These are phyloP conservation scores for Phytophthora uliginosa DNA, from an alignment of 352 stramenopile genomes.

Conservation along the genomic window DNA sequence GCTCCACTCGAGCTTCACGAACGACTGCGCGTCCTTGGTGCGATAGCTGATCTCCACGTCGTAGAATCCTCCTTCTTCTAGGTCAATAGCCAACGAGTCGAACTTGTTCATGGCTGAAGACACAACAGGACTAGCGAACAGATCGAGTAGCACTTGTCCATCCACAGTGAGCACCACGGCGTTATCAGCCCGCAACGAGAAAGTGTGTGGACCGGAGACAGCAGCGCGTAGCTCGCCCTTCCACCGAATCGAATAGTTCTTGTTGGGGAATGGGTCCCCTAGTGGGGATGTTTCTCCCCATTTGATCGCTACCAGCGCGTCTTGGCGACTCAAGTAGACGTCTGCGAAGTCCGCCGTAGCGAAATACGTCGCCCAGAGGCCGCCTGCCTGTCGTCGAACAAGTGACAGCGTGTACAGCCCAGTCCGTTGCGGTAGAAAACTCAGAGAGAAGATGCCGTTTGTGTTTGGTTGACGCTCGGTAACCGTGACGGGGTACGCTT, in stretches of 20 bases:
- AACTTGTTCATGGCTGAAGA: conserved; percentile 32
- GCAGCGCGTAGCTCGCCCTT: conserved; percentile 62
- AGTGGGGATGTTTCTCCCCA: conserved; percentile 83
- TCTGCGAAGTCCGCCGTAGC: conserved; percentile 90
- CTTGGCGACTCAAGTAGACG: conserved; percentile 74
- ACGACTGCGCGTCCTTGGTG: conserved; percentile 83
- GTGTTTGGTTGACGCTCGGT: conserved; percentile 78
- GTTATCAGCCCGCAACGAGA: conserved; percentile 88
- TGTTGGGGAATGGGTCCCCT: conserved; percentile 75
- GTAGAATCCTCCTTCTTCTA: conserved; percentile 75
- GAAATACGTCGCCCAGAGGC: conserved; percentile 94
- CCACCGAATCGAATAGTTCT: conserved; percentile 83
- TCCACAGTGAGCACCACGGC: conserved; percentile 81
- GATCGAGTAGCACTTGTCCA: conserved; percentile 68
- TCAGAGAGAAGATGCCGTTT: conserved; percentile 87
- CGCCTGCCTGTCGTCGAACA: conserved; percentile 79
- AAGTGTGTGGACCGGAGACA: conserved; percentile 73
- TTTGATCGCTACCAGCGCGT: conserved; percentile 86
- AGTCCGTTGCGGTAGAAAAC: conserved; percentile 82
- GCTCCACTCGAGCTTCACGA: conserved; percentile 87
- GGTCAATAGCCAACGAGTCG: conserved; percentile 29
- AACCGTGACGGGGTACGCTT: conserved; percentile 61
- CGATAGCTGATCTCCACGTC: conserved; percentile 86
- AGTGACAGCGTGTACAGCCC: conserved; percentile 89
- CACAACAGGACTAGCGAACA: conserved; percentile 35